Evolutionary conservation across 805 yeast genomes (phyloP), one percentile per base, ranked within the genome.

Genomic region (Candida argentea): DNA sequence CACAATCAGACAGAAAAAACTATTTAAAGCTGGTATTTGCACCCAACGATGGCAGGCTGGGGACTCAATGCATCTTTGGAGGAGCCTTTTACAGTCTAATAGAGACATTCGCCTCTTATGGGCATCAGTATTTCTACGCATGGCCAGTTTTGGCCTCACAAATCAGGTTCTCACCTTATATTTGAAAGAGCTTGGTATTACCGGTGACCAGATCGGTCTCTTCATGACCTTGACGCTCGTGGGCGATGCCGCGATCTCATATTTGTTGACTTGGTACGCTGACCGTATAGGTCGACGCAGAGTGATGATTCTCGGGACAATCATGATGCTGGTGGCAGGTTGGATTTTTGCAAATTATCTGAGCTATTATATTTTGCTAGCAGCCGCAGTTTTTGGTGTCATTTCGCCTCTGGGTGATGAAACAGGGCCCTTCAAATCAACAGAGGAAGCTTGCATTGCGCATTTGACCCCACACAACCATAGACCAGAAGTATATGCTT

Each of bases 331-430:
- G 3, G 36, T 57, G 0, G 67, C 91, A 12, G 94, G 94, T 1
- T 27, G 69, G 1, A 65, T 70, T 1, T 85, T 85, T 48, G 69
- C 77, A n/a, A 52, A 55, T 14, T 58, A 62, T 34, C 61, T 70
- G 19, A 69, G 70, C 38, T 83, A 61, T 47, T 44, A 54, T 37
- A 36, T 78, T 2, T 57, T 85, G 22, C 54, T 85, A 13, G 14
- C 63, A 2, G 91, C 91, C 6, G 91, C 94, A 2, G 68, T 82
- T 2, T 33, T 82, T 17, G 95, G 95, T 2, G 94, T 85, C 11
- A 80, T 85, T 5, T 81, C 94, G 2, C 91, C 94, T 2, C 73
- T 84, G 16, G 94, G 95, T 14, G 86, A 78, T 43, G 95, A 85
- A 44, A 83, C 87, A 1, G 95, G 95, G 0, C 95, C 95, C 0